Evolutionary conservation across 441 rosid species (phyloP).

Genomic region (Biscutella laevigata): DNA sequence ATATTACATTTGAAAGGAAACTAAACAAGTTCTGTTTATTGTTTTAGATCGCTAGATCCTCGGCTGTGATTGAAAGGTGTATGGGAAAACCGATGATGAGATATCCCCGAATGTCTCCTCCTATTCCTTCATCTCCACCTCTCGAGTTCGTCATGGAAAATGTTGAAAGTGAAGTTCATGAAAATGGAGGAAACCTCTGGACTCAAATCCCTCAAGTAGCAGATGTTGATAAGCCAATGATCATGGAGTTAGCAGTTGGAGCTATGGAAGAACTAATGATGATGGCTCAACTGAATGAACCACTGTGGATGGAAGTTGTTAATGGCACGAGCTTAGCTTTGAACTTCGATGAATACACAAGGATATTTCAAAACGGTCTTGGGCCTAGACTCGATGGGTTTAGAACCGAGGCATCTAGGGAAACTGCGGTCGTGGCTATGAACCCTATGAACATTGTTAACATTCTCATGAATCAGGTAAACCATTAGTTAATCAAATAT

Average conservation of each 20-base stretch:
- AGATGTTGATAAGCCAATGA: slow-evolving; percentile 89
- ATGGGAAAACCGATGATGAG: too few species aligned
- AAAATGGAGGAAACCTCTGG: slow-evolving; percentile 50
- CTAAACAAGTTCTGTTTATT: too few species aligned
- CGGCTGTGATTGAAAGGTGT: too few species aligned
- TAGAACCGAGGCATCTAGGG: slow-evolving; percentile 82
- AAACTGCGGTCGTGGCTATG: slow-evolving; percentile 77
- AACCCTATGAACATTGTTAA: slow-evolving; percentile 81
- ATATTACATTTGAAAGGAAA: too few species aligned
- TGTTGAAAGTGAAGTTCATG: slow-evolving; percentile 72
- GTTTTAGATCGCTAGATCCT: too few species aligned
- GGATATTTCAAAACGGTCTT: too few species aligned
- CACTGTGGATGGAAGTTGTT: too few species aligned
- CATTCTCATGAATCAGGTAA: slow-evolving; percentile 97
- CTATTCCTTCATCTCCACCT: too few species aligned
- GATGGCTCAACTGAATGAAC: slow-evolving; percentile 75
- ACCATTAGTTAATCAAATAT: too few species aligned
- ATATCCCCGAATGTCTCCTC: slow-evolving; percentile 38
- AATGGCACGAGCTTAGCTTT: slow-evolving; percentile 32
- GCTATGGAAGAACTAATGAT: slow-evolving; percentile 93
- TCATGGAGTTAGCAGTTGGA: slow-evolving; percentile 86
- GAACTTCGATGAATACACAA: slow-evolving; percentile 72
- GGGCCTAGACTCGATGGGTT: slow-evolving; percentile 69
- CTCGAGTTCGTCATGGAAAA: slow-evolving; percentile 56
- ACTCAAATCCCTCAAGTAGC: slow-evolving; percentile 35